Evolutionary conservation across 148 eudicot species (phyloP), one percentile per base, ranked within the genome.

Genomic region (Vaccinium myrtillus): DNA sequence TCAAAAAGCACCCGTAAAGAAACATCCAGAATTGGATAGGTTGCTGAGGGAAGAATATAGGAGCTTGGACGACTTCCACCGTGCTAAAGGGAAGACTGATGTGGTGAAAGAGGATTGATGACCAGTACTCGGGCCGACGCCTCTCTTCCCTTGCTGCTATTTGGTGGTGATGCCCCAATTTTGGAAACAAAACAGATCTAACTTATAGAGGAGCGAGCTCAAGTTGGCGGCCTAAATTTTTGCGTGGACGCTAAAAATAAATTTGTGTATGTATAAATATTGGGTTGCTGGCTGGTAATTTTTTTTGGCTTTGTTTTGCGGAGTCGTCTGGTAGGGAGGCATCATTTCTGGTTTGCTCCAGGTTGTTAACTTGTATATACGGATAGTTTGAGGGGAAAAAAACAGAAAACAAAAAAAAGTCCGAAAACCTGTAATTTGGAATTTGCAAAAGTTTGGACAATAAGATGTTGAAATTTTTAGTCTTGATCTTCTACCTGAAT

Each of bases 31-130:
- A 80, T 27, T 95, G 88, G 94, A 92, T 63, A 91, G 88, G 80
- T 84, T 95, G 87, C 94, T 95, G 10, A 90, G 67, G 74, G 94
- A 94, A 85, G 92, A 92, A 82, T 95, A 86, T 71, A 83, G 90
- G 23, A 89, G 90, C 83, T 69, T 95, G 91, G 87, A 89, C n/a
- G 98, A 94, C 89, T 94, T 95, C 86, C 89, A 82, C 39, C 91
- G 87, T 27, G 90, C 92, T 77, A 92, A 83, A 89, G 90, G 71
- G 82, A 91, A 89, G 81, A 21, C 73, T 30, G 65, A 88, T 32
- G 65, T 46, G 30, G 82, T 80, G 39, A 87, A 87, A 83, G 87
- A 43, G 77, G 90, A 79, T 69, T 8, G 80, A 30, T 8, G 80
- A 48, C 78, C 81, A 75, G 5, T 79, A 83, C 67, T 77, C 56